A percentile compares a stretch with the other conserved stretches of the same genome.
Evolutionary conservation across 2,329 filamentous ascomycete genomes (phyloP).

Genomic region (Colletotrichum sp.): DNA sequence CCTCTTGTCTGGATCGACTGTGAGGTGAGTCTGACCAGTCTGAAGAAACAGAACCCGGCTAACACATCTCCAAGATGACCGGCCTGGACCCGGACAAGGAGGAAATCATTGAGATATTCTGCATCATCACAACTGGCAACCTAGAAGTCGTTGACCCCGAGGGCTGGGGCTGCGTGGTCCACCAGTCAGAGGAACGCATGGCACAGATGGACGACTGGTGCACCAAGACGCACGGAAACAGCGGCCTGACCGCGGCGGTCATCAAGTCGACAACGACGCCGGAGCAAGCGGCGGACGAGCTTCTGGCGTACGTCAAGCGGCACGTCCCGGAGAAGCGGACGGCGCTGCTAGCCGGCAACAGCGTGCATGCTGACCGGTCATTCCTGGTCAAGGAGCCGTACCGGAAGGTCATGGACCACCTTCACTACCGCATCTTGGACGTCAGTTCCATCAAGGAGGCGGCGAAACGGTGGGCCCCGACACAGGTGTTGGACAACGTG

Average conservation of each 20-base stretch:
- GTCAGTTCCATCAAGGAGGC: slow-evolving; percentile 94
- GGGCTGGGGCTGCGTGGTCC: slow-evolving; percentile 82
- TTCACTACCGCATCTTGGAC: slow-evolving; percentile 91
- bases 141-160: slow-evolving; percentile 76
- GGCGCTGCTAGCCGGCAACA: slow-evolving; percentile 88
- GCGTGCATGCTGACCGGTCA: slow-evolving; percentile 85
- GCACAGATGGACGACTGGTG: slow-evolving; percentile 91
- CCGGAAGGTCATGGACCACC: slow-evolving; percentile 71
- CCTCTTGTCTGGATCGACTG: slow-evolving; percentile 87
- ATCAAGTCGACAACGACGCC: slow-evolving; percentile 75
- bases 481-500: slow-evolving; percentile 62
- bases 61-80: slow-evolving; percentile 75
- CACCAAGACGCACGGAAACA: slow-evolving; percentile 75
- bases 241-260: slow-evolving; percentile 81
- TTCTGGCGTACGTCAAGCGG: slow-evolving; percentile 79
- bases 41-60: background rate
- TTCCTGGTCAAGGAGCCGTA: slow-evolving; percentile 83
- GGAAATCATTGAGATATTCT: slow-evolving; percentile 89
- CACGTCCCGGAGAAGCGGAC: slow-evolving; percentile 69
- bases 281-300: slow-evolving; percentile 70
- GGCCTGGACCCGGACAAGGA: slow-evolving; percentile 79
- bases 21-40: slow-evolving; percentile 42
- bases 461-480: slow-evolving; percentile 76
- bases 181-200: slow-evolving; percentile 73
- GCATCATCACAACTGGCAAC: slow-evolving; percentile 84